Percentiles rank a stretch among this genome's conserved stretches.
These are phyloP conservation scores for Ceratocystis variospora DNA, from an alignment of 2,329 filamentous ascomycete species.

Conservation along the genomic window DNA sequence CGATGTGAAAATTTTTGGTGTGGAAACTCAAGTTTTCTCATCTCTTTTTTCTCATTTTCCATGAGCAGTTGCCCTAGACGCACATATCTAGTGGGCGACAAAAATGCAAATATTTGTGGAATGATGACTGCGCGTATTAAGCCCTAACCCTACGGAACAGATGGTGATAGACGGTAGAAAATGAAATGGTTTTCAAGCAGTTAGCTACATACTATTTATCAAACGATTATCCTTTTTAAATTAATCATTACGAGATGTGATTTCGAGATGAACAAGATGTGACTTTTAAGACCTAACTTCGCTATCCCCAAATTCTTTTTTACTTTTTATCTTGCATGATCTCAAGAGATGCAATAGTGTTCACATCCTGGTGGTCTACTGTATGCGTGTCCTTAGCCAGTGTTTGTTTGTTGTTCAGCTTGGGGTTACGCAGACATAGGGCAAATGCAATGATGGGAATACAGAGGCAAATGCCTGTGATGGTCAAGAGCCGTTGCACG, in stretches of 20 bases:
- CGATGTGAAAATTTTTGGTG: neutral
- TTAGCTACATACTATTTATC: too few species aligned
- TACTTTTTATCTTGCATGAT: neutral
- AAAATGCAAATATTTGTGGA: neutral
- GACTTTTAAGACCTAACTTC: neutral
- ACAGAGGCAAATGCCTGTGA: constrained; percentile 36
- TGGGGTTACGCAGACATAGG: constrained; percentile 32
- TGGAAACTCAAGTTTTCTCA: neutral
- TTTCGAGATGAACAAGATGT: neutral
- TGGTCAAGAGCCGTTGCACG: constrained; percentile 34
- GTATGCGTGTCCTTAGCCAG: constrained; percentile 25
- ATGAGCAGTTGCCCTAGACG: neutral
- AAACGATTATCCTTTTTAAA: too few species aligned
- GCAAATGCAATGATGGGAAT: constrained; percentile 36
- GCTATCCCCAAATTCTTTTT: neutral
- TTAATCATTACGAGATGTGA: too few species aligned
- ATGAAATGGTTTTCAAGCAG: too few species aligned
- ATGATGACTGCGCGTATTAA: neutral
- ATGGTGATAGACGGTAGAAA: too few species aligned
- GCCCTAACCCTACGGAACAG: neutral
- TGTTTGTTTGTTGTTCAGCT: constrained; percentile 34
- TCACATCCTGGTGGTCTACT: neutral
- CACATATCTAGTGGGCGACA: too few species aligned
- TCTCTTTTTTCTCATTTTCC: neutral
- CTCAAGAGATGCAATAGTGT: neutral